Evolutionary conservation across 164 flowering plant genomes (phyloP).

Genomic region (Dillenia suffruticosa): DNA sequence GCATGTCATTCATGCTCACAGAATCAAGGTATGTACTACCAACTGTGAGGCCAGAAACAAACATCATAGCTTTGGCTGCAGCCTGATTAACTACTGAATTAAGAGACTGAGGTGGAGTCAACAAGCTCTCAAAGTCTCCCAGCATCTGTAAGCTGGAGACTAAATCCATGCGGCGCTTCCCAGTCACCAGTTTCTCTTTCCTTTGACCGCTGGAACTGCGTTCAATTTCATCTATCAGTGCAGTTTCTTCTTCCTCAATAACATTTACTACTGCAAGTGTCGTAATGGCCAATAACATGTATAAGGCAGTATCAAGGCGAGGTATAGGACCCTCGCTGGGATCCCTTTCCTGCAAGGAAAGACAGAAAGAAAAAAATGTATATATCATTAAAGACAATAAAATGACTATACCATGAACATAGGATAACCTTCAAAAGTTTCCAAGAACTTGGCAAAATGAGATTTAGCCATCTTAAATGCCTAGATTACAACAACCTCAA

Average conservation of each 20-base stretch:
- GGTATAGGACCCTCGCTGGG: slow-evolving; percentile 97
- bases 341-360: slow-evolving; percentile 65
- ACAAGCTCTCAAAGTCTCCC: slow-evolving; percentile 73
- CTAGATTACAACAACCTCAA: no score
- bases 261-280: slow-evolving; percentile 79
- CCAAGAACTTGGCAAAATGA: no score
- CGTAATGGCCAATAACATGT: slow-evolving; percentile 66
- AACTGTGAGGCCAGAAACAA: slow-evolving; percentile 62
- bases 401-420: no score
- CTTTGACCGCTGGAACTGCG: slow-evolving; percentile 23
- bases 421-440: no score
- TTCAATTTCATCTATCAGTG: slow-evolving; percentile 34
- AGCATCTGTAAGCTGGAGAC: slow-evolving; percentile 72
- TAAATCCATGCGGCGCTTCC: slow-evolving; percentile 61
- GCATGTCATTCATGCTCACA: slow-evolving; percentile 69
- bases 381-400: no score
- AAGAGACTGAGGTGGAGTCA: slow-evolving; percentile 70
- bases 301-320: slow-evolving; percentile 77
- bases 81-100: slow-evolving; percentile 87
- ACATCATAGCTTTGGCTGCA: slow-evolving; percentile 91
- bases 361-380: neutral
- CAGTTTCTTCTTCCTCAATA: slow-evolving; percentile 75
- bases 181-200: slow-evolving; percentile 44
- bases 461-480: no score
- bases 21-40: slow-evolving; percentile 69